Conservation (phyloP, 495 filamentous ascomycete genomes). For the Aspergillus sclerotiicarbonarius region DNA sequence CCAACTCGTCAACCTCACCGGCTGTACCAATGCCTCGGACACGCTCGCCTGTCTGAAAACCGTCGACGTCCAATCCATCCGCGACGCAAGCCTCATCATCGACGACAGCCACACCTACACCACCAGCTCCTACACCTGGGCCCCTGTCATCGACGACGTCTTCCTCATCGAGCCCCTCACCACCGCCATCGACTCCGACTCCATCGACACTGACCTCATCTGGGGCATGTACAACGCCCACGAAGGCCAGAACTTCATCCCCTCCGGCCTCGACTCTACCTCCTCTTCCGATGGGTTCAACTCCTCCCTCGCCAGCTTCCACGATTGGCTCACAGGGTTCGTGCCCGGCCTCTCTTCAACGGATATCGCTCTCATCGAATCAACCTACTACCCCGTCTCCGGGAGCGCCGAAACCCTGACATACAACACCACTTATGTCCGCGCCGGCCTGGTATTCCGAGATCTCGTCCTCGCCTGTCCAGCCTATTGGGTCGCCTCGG, state of each 20-base stretch:
- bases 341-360: constrained; percentile 43
- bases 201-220: constrained; percentile 45
- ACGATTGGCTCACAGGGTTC: constrained; percentile 51
- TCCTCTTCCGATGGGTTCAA: constrained; percentile 40
- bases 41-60: constrained; percentile 50
- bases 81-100: constrained; percentile 46
- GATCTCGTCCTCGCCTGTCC: constrained; percentile 62
- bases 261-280: constrained; percentile 41
- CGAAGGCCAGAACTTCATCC: constrained; percentile 60
- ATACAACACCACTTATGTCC: constrained; percentile 46
- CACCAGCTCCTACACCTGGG: constrained; percentile 56
- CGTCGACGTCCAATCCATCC: constrained; percentile 47
- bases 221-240: constrained; percentile 59
- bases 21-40: constrained; percentile 37
- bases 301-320: constrained; percentile 43
- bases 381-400: constrained; percentile 42
- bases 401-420: constrained; percentile 44
- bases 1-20: constrained; percentile 41
- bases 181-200: constrained; percentile 33
- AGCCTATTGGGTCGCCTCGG: constrained; percentile 53
- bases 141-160: constrained; percentile 56
- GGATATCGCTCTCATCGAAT: constrained; percentile 36
- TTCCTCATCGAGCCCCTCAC: constrained; percentile 50
- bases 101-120: constrained; percentile 47
- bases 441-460: constrained; percentile 55